Evolutionary conservation across 116 monocot species (phyloP), one percentile per base, ranked within the genome.

Genomic region (Trichopus zeylanicus): DNA sequence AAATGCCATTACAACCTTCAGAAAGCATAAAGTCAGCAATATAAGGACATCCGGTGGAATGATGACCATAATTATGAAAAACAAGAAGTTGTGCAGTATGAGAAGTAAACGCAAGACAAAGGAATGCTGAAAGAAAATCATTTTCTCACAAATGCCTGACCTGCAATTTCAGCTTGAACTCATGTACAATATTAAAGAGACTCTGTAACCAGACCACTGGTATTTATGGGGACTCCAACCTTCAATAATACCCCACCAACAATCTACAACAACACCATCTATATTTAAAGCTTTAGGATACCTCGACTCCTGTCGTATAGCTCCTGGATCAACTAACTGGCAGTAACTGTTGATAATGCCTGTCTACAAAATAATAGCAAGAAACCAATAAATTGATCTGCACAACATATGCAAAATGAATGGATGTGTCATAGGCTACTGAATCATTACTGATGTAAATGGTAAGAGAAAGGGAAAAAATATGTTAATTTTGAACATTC

Each of bases 171-270:
- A 98, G 66, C 68, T 92, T 65, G 66, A 85, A 88, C 39, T 92
- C 98, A 48, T 67, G 72, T 29, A 98, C 69, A 52, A 91, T 83
- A 68, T 66, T 80, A 65, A 98, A 88, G 31, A 88, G 71, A 51
- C 85, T 57, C 85, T 82, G 52, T 98, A 98, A 25, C 91, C 98
- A 75, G 85, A 80, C 98, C 98, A 98, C 20, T 71, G 63, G 57
- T 98, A 98, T 57, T 91, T 91, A 23, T 78, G 88, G 56, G 92
- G 92, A 48, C 64, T 81, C 91, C 92, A 85, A 18, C 75, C 80
- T 68, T 98, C 98, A 51, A 85, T 85, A 62, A 91, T 88, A 46
- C 98, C 98, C 92, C 98, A 98, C 98, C 98, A 98, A 52, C 98
- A 98, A 60, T 77, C 68, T 32, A 98, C 80, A 64, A 82, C 47